phyloP scores from a whole-genome alignment of 768 basidiomycete genomes.

The Xerocomellus amylosporus region DNA sequence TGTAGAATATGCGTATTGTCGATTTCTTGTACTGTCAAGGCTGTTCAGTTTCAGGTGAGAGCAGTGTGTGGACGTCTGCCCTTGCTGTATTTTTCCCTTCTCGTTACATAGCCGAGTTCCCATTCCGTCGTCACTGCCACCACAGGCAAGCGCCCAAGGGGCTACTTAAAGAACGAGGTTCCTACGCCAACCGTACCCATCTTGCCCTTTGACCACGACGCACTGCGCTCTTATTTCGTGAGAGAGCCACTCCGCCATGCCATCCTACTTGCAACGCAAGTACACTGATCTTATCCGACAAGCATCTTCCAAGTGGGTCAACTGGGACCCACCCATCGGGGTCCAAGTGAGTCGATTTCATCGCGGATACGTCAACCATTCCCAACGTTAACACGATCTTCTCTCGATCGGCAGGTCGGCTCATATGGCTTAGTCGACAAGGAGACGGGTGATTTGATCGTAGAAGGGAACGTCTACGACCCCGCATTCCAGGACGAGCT shows the following conservation, averaged over 20 bases:
- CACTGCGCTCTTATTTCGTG: too few species aligned
- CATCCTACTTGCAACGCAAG: slow-evolving; percentile 25
- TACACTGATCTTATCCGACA: slow-evolving; percentile 35
- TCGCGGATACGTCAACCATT: not conserved
- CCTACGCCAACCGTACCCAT: not conserved
- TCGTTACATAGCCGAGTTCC: not conserved
- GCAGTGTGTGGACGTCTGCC: too few species aligned
- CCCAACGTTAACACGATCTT: not conserved
- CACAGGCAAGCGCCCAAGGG: not conserved
- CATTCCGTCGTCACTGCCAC: not conserved
- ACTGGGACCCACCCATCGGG: slow-evolving; percentile 34
- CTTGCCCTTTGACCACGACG: not conserved
- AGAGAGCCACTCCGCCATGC: slow-evolving; percentile 3
- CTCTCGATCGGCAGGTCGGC: slow-evolving; percentile 39
- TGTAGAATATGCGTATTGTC: too few species aligned
- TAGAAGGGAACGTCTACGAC: slow-evolving; percentile 37
- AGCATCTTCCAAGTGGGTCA: slow-evolving; percentile 36
- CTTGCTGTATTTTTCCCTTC: too few species aligned
- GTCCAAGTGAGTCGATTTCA: slow-evolving; percentile 26
- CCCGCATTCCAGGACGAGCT: slow-evolving; percentile 17
- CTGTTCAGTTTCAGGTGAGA: too few species aligned
- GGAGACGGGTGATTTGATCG: slow-evolving; percentile 29
- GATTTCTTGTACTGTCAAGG: too few species aligned
- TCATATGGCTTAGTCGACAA: slow-evolving; percentile 34
- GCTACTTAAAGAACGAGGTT: not conserved